Evolutionary conservation across 805 yeast species (phyloP).

Genomic region (Wickerhamiella sergipiensis): DNA sequence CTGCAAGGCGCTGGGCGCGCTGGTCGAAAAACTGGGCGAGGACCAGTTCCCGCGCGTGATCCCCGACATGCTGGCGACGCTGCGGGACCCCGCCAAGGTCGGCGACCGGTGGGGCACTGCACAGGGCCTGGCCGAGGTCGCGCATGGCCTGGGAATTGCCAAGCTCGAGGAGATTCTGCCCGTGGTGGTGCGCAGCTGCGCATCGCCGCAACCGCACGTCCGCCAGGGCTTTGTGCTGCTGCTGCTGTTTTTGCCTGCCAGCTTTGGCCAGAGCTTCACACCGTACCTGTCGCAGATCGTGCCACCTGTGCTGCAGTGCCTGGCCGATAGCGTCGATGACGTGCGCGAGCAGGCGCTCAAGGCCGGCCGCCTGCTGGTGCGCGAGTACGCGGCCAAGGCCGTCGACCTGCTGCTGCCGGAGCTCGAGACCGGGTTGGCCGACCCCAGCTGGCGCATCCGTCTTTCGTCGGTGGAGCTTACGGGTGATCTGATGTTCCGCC

Average conservation of each 20-base stretch:
- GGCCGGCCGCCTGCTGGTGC: constrained; percentile 84
- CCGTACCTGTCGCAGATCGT: constrained; percentile 77
- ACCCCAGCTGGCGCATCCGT: constrained; percentile 72
- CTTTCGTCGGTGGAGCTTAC: constrained; percentile 87
- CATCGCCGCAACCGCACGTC: constrained; percentile 49
- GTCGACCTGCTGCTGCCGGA: constrained; percentile 90
- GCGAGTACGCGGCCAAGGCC: constrained; percentile 82
- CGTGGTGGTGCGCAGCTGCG: constrained; percentile 55
- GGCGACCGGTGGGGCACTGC: constrained; percentile 97
- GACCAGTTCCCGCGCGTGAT: constrained; percentile 87
- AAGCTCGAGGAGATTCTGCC: constrained; percentile 88
- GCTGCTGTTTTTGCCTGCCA: constrained; percentile 78
- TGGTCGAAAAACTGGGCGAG: constrained; percentile 93
- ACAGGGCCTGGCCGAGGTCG: constrained; percentile 88
- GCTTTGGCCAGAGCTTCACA: constrained; percentile 74
- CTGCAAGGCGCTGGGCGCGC: constrained; percentile 89
- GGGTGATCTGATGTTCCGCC: constrained; percentile 87
- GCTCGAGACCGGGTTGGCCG: constrained; percentile 77
- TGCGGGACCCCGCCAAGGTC: constrained; percentile 61
- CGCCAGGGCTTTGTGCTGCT: constrained; percentile 91
- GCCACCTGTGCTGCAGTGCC: constrained; percentile 82
- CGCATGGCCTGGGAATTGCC: constrained; percentile 76
- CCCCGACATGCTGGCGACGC: constrained; percentile 59
- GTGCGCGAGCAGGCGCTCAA: constrained; percentile 81
- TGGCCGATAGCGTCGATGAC: constrained; percentile 79